Conservation (phyloP, 495 filamentous ascomycete species). For the Hypoxylon cercidicola region DNA sequence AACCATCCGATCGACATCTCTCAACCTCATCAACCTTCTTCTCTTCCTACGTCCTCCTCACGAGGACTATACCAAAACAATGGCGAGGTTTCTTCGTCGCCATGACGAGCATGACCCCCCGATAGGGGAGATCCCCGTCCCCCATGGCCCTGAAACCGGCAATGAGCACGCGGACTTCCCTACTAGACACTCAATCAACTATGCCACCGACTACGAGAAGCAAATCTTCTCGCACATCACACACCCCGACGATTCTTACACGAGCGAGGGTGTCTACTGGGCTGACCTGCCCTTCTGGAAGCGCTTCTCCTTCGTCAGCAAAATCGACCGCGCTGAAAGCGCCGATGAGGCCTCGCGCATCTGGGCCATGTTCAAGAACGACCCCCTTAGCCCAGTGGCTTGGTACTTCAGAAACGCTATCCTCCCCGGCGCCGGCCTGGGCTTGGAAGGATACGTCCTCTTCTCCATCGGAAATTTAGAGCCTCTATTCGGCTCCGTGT, state of each 20-base stretch:
- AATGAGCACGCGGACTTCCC: conserved; percentile 55
- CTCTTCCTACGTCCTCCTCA: conserved; percentile 4
- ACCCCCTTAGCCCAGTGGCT: conserved; percentile 80
- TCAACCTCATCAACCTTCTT: conserved; percentile 5
- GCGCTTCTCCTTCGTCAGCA: conserved; percentile 76
- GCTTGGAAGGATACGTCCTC: conserved; percentile 90
- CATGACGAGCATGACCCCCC: conserved; percentile 55
- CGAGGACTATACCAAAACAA: conserved; percentile 28
- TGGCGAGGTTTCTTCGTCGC: conserved; percentile 50
- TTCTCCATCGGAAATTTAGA: conserved; percentile 93
- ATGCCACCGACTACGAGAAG: conserved; percentile 66
- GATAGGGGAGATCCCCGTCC: conserved; percentile 57
- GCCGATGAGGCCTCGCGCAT: conserved; percentile 71
- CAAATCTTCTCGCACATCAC: conserved; percentile 78
- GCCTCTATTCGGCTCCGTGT: conserved; percentile 76
- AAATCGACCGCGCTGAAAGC: conserved; percentile 72
- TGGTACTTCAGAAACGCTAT: conserved; percentile 90
- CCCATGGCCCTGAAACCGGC: conserved; percentile 59
- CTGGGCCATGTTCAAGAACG: conserved; percentile 79
- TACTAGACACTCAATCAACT: conserved; percentile 51
- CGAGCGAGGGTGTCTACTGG: conserved; percentile 84
- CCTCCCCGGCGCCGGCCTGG: conserved; percentile 86
- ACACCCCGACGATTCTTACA: conserved; percentile 85
- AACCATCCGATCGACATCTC: conserved; percentile 10
- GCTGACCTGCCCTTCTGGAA: conserved; percentile 77